Evolutionary conservation across 2,329 filamentous ascomycete species (phyloP).

Genomic region (Stenocarpella maydis): DNA sequence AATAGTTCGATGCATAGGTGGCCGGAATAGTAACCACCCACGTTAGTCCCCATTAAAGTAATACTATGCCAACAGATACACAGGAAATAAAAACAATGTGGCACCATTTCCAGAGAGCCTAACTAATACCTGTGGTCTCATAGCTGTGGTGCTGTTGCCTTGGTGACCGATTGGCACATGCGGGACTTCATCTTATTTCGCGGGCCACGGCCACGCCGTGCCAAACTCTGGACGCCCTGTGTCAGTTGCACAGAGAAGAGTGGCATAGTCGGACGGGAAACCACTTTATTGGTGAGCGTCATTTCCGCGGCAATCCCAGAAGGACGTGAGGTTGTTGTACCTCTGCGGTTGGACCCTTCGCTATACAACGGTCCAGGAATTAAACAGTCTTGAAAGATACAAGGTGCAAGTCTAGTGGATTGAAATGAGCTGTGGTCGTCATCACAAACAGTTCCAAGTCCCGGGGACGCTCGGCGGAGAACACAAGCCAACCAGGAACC

Average conservation of each 20-base stretch:
- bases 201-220: not conserved
- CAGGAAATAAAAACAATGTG: not conserved
- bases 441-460: not conserved
- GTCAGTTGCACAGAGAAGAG: not conserved
- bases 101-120: not conserved
- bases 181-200: not conserved
- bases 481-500: not conserved
- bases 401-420: no score
- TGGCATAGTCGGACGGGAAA: not conserved
- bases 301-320: no score
- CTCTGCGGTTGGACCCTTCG: not conserved
- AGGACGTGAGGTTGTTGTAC: not conserved
- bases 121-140: not conserved
- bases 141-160: not conserved
- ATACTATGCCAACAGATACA: not conserved
- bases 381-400: not conserved
- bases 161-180: not conserved
- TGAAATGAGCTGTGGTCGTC: no score
- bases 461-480: not conserved
- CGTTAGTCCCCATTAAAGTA: no score
- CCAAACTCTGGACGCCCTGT: not conserved
- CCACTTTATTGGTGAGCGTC: not conserved
- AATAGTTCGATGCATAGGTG: not conserved
- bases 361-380: no score
- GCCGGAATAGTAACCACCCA: no score